Evolutionary conservation across 805 yeast species (phyloP).

Genomic region (Sugiyamaella marilandica): DNA sequence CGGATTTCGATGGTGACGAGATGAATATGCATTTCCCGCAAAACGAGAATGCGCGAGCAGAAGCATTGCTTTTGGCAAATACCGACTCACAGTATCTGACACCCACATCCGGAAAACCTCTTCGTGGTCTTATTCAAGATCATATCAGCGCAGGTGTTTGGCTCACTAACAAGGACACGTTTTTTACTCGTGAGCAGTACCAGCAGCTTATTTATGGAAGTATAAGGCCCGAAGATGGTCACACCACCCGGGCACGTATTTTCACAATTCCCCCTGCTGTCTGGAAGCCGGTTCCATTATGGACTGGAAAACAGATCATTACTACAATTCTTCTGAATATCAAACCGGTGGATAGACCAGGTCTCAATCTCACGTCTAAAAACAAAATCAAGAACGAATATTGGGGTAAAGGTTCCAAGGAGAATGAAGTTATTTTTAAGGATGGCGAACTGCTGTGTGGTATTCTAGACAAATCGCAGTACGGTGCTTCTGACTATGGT

Average conservation of each 20-base stretch:
- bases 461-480: slow-evolving; percentile 94
- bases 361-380: slow-evolving; percentile 74
- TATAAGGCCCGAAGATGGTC: slow-evolving; percentile 96
- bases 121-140: slow-evolving; percentile 98
- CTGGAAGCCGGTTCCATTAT: slow-evolving; percentile 77
- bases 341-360: slow-evolving; percentile 83
- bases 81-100: slow-evolving; percentile 97
- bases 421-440: slow-evolving; percentile 78
- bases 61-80: slow-evolving; percentile 89
- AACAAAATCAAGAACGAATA: slow-evolving; percentile 92
- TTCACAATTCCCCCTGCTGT: slow-evolving; percentile 86
- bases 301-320: slow-evolving; percentile 98
- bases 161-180: slow-evolving; percentile 89
- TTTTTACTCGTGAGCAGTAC: slow-evolving; percentile 85
- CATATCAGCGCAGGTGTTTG: slow-evolving; percentile 99
- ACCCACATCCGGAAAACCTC: slow-evolving; percentile 97
- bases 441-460: slow-evolving; percentile 89
- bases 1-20: slow-evolving; percentile 99
- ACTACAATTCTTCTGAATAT: slow-evolving; percentile 87
- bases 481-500: slow-evolving; percentile 97
- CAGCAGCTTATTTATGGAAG: slow-evolving; percentile 93
- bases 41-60: slow-evolving; percentile 98
- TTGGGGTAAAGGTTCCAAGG: slow-evolving; percentile 84
- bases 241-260: slow-evolving; percentile 56
- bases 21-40: slow-evolving; percentile 99